phyloP scores from a whole-genome alignment of 139 green algal species.

The Parachlorella kessleri region DNA sequence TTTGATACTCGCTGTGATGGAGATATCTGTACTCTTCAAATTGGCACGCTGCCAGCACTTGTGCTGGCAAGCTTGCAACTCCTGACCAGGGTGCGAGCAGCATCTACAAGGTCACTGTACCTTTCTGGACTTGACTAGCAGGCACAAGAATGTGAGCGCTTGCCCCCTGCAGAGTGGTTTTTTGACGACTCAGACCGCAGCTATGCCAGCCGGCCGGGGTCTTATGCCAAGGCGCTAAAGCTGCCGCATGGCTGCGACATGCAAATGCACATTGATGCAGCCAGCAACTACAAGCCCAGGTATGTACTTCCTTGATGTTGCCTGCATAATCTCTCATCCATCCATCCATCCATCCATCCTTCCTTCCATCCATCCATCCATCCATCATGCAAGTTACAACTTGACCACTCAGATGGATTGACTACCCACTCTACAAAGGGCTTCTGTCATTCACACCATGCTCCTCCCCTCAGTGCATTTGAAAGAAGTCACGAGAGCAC shows the following conservation, averaged over 20 bases:
- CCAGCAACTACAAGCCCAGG: not conserved
- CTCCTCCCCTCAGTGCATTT: too few relatives aligned
- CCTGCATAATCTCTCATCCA: too few relatives aligned
- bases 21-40: not conserved
- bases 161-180: not conserved
- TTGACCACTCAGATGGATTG: too few relatives aligned
- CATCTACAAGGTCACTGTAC: not conserved
- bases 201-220: not conserved
- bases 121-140: not conserved
- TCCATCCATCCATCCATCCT: too few relatives aligned
- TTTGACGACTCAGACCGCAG: not conserved
- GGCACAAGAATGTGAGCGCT: not conserved
- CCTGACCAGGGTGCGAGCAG: too few relatives aligned
- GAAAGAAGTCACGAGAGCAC: too few relatives aligned
- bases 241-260: constrained; percentile 8
- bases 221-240: not conserved
- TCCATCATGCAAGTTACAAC: too few relatives aligned
- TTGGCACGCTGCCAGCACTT: not conserved
- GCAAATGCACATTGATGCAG: constrained; percentile 6
- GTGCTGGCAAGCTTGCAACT: too few relatives aligned
- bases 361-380: too few relatives aligned
- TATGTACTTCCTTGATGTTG: too few relatives aligned
- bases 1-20: not conserved
- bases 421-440: too few relatives aligned
- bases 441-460: too few relatives aligned